Percentiles rank a stretch among this genome's conserved stretches.
Conservation (phyloP, 1,284 basidiomycete species). For the Puccinia polysora region DNA sequence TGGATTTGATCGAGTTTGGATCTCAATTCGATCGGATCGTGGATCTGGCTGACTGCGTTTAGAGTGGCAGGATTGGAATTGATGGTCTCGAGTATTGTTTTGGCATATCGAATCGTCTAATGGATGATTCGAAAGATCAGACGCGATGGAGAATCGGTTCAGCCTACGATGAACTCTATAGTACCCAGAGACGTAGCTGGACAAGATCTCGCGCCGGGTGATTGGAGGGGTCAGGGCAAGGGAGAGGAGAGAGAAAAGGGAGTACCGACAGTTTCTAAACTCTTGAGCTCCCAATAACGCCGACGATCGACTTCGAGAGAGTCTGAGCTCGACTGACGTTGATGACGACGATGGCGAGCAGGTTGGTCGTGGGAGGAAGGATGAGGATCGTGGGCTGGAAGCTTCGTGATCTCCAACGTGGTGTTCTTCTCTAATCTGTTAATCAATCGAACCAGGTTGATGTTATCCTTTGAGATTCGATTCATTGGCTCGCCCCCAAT, state of each 20-base stretch:
- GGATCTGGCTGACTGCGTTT: conserved; percentile 10
- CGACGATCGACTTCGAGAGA: background rate
- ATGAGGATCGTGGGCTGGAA: background rate
- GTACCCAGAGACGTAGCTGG: no score
- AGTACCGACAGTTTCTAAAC: conserved; percentile 6
- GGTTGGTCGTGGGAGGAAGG: background rate
- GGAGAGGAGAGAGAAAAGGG: no score
- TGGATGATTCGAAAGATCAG: no score
- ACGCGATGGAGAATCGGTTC: no score
- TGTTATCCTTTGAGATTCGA: conserved; percentile 14
- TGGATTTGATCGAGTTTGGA: background rate
- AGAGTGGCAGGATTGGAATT: conserved; percentile 15
- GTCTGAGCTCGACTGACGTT: background rate
- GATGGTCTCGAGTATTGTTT: conserved; percentile 15
- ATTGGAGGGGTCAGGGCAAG: no score
- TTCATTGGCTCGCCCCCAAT: no score
- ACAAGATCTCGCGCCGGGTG: no score
- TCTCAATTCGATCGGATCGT: conserved; percentile 18
- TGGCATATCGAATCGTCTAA: conserved; percentile 21
- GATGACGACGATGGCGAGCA: background rate
- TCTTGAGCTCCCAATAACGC: conserved; percentile 24
- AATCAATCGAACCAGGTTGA: conserved; percentile 14
- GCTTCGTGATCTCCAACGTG: conserved; percentile 1
- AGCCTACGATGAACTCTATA: no score
- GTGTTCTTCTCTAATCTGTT: conserved; percentile 20